A percentile compares a stretch with the other conserved stretches of the same genome.
phyloP scores from a whole-genome alignment of 2,329 filamentous ascomycete genomes.

The Aspergillus sp. region DNA sequence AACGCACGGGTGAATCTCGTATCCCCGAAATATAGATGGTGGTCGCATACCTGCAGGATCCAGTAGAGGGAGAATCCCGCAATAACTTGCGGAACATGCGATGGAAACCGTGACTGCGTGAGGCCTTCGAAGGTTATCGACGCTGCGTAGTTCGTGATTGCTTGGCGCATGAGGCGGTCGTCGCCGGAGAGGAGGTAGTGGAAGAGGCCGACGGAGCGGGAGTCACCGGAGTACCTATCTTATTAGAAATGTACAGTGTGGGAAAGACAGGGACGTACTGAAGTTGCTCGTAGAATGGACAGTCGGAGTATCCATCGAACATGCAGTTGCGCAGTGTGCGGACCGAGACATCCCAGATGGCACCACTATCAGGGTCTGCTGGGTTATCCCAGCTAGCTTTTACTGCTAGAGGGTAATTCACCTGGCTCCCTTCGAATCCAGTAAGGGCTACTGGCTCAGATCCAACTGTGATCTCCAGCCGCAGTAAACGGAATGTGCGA shows the following conservation, averaged over 20 bases:
- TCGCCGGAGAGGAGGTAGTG: slow-evolving; percentile 35
- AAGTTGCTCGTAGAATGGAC: slow-evolving; percentile 38
- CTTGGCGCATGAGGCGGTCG: slow-evolving; percentile 33
- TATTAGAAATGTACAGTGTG: neutral
- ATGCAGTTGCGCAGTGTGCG: slow-evolving; percentile 37
- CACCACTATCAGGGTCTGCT: slow-evolving; percentile 12
- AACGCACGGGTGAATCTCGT: slow-evolving; percentile 21
- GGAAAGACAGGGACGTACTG: slow-evolving; percentile 23
- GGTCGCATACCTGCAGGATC: slow-evolving; percentile 32
- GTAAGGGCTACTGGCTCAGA: slow-evolving; percentile 23
- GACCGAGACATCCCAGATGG: slow-evolving; percentile 33
- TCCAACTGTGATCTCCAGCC: slow-evolving; percentile 29
- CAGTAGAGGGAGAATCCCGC: slow-evolving; percentile 35
- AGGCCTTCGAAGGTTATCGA: slow-evolving; percentile 28
- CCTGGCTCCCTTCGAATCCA: slow-evolving; percentile 29
- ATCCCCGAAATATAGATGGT: slow-evolving; percentile 33
- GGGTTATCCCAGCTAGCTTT: slow-evolving; percentile 24
- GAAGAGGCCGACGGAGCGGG: slow-evolving; percentile 27
- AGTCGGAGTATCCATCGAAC: slow-evolving; percentile 37
- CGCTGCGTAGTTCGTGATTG: slow-evolving; percentile 32
- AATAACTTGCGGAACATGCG: slow-evolving; percentile 30
- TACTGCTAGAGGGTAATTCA: slow-evolving; percentile 39
- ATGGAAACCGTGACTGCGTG: slow-evolving; percentile 31
- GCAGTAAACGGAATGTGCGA: slow-evolving; percentile 39
- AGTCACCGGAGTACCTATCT: slow-evolving; percentile 26